Evolutionary conservation across 768 basidiomycete species (phyloP), one percentile per base, ranked within the genome.

Genomic region (Hydnomerulius pinastri): DNA sequence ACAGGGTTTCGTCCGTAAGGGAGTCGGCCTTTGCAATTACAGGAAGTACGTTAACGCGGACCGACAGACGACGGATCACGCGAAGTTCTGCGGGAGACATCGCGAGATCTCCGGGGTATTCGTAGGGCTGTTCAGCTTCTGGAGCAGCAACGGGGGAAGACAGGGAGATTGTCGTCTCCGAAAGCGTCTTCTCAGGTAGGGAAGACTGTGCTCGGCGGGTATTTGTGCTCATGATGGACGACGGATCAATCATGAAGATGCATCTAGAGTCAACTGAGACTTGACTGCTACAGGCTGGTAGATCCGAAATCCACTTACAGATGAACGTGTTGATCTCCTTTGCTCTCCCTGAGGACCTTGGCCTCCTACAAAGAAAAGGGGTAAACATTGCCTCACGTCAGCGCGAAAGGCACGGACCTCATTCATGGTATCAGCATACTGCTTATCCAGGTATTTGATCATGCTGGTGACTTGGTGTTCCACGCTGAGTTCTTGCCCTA

Each of bases 271-370:
- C 43, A 20, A 48, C 55, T 65, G 51, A 61, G 60, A 45, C 44
- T 33, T 38, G 20, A n/a, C 18, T 37, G 23, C 30, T 33, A 35
- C 8, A 38, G 43, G 17, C 42, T 23, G 30, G 5, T 12, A 48
- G 37, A 21, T 18, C 47, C 13, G 37, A 15, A 7, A 17, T 24
- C 27, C 20, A 69, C 89, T 69, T 66, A 92, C 90, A 92, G 71
- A 71, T 94, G 91, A 59, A 94, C 85, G 59, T 93, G 92, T 59
- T 90, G 88, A 70, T 94, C 91, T 42, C 89, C 90, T 72, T 87
- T 91, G 71, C 81, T 90, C 66, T 90, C 82, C 56, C 91, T 82
- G 44, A 92, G 74, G 35, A 94, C 90, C 76, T 93, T 94, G 48
- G 87, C 88, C 75, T 93, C 90, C 90, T 92, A 46, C 39, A 42